Evolutionary conservation across 176 grass and related monocot genomes (phyloP), one percentile per base, ranked within the genome.

Genomic region (Tillandsia fasciculata): DNA sequence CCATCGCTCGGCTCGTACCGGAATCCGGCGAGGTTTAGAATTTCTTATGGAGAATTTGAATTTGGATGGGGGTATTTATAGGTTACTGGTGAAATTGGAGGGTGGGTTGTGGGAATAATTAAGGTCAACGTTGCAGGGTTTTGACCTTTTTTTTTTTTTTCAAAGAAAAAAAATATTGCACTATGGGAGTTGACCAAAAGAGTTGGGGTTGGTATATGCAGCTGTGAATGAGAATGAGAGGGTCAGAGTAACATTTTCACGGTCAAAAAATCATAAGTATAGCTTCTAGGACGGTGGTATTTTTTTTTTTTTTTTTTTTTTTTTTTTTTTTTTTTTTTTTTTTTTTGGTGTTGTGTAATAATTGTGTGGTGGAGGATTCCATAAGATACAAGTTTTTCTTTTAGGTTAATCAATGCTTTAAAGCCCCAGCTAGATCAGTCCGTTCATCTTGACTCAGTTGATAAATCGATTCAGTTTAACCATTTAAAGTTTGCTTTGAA

Each of bases 1-100:
- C 63, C 20, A 24, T 27, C 57, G 29, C 17, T 47, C 27, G 17
- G 27, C 23, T 65, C 78, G 74, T 78, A 47, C 15, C 59, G 47
- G 56, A 61, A 2, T 61, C 0, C 56, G 56, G n/a, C 12, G 56
- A n/a, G 69, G 15, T 51, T 58, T 47, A 11, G 67, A n/a, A 51
- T 66, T 22, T 61, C 22, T 8, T 71, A 24, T 67, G 53, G 48
- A 50, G 57, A 12, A 47, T 26, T 65, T 72, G 56, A 65, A 72
- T 50, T 70, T 22, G 42, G 27, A 48, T 3, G 66, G 11, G 67
- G 8, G 20, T 76, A 80, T 80, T 67, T 85, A 80, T 85, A 76
- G 8, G 82, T 72, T 51, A 0, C n/a, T 33, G 58, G 56, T 18
- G 53, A 3, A 17, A 57, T 3, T 15, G 53, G n/a, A 17, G 1